Percentiles rank a stretch among this genome's conserved stretches.
phyloP scores from a whole-genome alignment of 331 rosid genomes.

The Acacia concinna region DNA sequence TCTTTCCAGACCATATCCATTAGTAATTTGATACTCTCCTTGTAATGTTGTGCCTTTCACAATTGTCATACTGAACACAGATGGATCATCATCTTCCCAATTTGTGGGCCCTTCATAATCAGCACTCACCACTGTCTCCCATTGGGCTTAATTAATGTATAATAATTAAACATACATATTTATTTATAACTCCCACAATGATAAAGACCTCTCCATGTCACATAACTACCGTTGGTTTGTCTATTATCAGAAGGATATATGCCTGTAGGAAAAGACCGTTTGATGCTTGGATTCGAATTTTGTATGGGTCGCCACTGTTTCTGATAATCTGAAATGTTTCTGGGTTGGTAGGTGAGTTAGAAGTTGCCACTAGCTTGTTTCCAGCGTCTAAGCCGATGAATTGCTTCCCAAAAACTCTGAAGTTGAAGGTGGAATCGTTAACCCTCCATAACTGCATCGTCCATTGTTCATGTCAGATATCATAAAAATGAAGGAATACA shows the following conservation, averaged over 20 bases:
- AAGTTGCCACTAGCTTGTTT: slow-evolving; percentile 34
- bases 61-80: slow-evolving; percentile 49
- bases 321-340: slow-evolving; percentile 61
- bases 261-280: slow-evolving; percentile 63
- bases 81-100: slow-evolving; percentile 66
- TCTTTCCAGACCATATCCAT: slow-evolving; percentile 63
- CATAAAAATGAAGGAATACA: not conserved
- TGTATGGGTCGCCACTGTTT: slow-evolving; percentile 36
- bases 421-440: slow-evolving; percentile 51
- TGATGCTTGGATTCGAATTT: slow-evolving; percentile 50
- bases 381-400: slow-evolving; percentile 44
- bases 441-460: slow-evolving; percentile 66
- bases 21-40: slow-evolving; percentile 74
- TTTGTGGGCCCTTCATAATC: slow-evolving; percentile 37
- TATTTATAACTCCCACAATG: not conserved
- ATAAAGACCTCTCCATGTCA: not conserved
- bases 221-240: not conserved
- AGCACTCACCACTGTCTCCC: slow-evolving; percentile 42
- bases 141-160: slow-evolving; percentile 35
- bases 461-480: not conserved
- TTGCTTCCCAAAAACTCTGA: slow-evolving; percentile 54
- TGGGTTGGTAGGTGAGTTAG: slow-evolving; percentile 34
- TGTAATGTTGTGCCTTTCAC: slow-evolving; percentile 7
- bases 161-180: not conserved
- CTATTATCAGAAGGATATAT: not conserved